Conservation (phyloP, 2,329 filamentous ascomycete genomes). For the Fusarium nelsonii region DNA sequence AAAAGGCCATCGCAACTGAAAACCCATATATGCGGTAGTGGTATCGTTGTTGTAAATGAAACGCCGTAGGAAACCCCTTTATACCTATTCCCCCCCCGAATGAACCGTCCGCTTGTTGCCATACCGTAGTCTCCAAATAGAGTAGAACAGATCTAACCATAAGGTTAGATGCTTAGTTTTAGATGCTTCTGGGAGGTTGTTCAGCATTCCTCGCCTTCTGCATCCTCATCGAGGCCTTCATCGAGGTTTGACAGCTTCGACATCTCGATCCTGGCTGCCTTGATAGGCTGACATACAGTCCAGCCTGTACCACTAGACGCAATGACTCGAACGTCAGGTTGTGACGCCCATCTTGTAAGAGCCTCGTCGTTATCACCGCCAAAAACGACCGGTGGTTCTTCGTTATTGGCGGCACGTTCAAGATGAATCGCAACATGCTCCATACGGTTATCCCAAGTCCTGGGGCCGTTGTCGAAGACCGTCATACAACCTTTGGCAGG, state of each 20-base stretch:
- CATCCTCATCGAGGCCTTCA: slow-evolving; percentile 43
- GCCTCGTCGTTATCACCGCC: slow-evolving; percentile 55
- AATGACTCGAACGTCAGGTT: slow-evolving; percentile 55
- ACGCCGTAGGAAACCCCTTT: slow-evolving; percentile 1
- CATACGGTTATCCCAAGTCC: slow-evolving; percentile 84
- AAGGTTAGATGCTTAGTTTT: not conserved
- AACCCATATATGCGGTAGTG: slow-evolving; percentile 9
- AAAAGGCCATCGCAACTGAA: slow-evolving; percentile 1
- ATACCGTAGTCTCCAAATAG: not conserved
- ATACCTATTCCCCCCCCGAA: not conserved
- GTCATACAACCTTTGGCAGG: slow-evolving; percentile 70
- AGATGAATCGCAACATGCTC: slow-evolving; percentile 89
- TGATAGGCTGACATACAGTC: slow-evolving; percentile 52
- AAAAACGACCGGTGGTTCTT: slow-evolving; percentile 52
- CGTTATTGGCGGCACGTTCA: slow-evolving; percentile 60
- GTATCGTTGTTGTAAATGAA: slow-evolving; percentile 21
- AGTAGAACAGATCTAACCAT: not conserved
- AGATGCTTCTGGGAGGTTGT: not conserved
- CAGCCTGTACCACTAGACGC: slow-evolving; percentile 46
- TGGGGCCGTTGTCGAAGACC: slow-evolving; percentile 69
- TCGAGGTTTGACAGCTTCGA: slow-evolving; percentile 17
- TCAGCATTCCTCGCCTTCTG: slow-evolving; percentile 48
- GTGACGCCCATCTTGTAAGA: slow-evolving; percentile 58
- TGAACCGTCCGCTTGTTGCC: not conserved
- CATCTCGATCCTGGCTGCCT: slow-evolving; percentile 29